Conservation (phyloP, 371 early-diverging fungal genomes). For the Blakeslea trispora region DNA sequence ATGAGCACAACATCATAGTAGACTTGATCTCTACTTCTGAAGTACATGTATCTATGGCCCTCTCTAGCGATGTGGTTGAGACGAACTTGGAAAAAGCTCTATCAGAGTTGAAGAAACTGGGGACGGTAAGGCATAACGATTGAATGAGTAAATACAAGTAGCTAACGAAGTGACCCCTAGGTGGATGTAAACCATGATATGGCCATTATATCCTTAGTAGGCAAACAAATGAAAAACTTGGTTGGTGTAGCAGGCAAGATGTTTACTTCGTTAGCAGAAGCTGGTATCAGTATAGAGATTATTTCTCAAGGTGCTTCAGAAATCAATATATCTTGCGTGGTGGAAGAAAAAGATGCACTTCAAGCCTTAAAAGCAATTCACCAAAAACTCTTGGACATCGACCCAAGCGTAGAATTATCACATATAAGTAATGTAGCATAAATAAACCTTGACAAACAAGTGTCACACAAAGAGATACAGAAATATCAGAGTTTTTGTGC, state of each 20-base stretch:
- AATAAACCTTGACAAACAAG: no score
- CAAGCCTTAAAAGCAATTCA: conserved; percentile 91
- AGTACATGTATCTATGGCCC: conserved; percentile 96
- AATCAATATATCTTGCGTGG: conserved; percentile 97
- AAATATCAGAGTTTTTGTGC: no score
- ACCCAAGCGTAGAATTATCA: conserved; percentile 28
- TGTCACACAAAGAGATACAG: no score
- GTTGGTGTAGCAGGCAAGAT: conserved; percentile 93
- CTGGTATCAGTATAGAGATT: conserved; percentile 96
- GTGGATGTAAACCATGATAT: conserved; percentile 77
- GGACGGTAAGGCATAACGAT: conserved; percentile 58
- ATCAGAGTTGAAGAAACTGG: conserved; percentile 66
- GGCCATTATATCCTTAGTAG: conserved; percentile 96
- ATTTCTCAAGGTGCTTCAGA: conserved; percentile 97
- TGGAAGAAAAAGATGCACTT: conserved; percentile 67
- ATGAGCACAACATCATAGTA: conserved; percentile 85
- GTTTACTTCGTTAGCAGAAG: conserved; percentile 89
- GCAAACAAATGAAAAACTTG: conserved; percentile 92
- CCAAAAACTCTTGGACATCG: conserved; percentile 57
- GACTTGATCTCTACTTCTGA: conserved; percentile 96
- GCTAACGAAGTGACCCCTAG: no score
- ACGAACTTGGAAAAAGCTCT: conserved; percentile 67
- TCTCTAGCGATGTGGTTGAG: conserved; percentile 67
- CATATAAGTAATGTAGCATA: conserved; percentile 1
- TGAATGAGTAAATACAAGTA: no score